Base-by-base conservation (phyloP, 441 rosid genomes). In the Brassica hybrid region DNA sequence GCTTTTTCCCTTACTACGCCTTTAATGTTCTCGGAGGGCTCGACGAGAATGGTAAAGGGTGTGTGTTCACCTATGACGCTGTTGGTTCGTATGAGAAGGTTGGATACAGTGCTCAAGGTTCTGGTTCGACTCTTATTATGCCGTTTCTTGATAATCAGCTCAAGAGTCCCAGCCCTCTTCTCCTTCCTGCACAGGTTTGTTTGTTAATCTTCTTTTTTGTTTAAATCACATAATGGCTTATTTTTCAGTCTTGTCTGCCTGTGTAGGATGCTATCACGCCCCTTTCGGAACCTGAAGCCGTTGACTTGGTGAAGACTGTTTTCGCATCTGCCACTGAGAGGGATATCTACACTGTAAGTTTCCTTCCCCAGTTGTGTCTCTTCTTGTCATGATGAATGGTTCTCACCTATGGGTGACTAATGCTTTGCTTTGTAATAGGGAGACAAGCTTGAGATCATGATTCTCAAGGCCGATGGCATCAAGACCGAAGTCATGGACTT, bases 311-410 rank as follows among this genome's bases (percentile, higher is more conserved):
- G 27, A 94, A 92, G 89, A 91, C 94, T 56, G 89, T 86, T 73
- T 96, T 96, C 81, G 96, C 92, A 36, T 92, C 99, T 70, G 99
- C 99, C 79, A 89, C 97, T 1, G 98, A 96, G 91, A 92, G 98
- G 75, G 99, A 96, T 80, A 92, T 94, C 67, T 94, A 94, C 85
- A 94, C 99, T 61, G 97, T 92, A 84, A 87, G 96, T 80, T 67
- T 16, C 30, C 65, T n/a, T 8, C 17, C 32, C 13, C 32, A 27
- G 32, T 27, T 27, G 25, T 5, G 63, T 58, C 14, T 21, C 10
- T 6, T 23, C 0, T 58, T 59, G 64, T 23, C 3, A 23, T 59
- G 36, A 59, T 23, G 16, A 59, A 12, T 23, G 17, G 34, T 3
- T 1, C 32, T 14, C 57, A 23, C 6, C 64, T 12, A 59, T 23